Evolutionary conservation across 441 rosid genomes (phyloP).

Genomic region (Adansonia grandidieri): DNA sequence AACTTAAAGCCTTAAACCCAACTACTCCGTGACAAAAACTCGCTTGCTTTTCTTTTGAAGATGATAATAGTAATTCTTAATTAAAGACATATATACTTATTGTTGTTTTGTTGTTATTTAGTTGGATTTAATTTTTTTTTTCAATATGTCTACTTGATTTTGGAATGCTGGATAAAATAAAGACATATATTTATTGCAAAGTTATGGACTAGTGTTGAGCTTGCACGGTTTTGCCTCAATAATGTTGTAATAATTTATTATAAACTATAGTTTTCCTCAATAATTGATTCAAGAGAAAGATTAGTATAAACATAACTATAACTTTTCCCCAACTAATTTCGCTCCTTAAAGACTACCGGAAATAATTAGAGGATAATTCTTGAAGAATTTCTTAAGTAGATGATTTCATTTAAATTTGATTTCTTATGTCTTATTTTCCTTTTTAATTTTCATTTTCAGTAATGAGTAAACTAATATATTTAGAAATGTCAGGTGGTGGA

Average conservation of each 20-base stretch:
- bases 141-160: background rate
- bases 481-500: conserved; percentile 13
- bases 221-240: too few relatives aligned
- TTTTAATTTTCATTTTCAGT: background rate
- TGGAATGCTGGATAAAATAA: too few relatives aligned
- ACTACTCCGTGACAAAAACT: background rate
- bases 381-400: background rate
- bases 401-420: background rate
- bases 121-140: background rate
- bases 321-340: too few relatives aligned
- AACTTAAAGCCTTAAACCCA: background rate
- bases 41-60: background rate
- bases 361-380: background rate
- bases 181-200: too few relatives aligned
- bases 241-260: too few relatives aligned
- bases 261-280: too few relatives aligned
- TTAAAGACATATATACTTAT: background rate
- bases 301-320: too few relatives aligned
- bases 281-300: too few relatives aligned
- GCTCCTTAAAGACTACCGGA: background rate
- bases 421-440: background rate
- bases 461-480: background rate
- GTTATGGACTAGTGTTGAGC: too few relatives aligned
- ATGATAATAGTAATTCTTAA: background rate
- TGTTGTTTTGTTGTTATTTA: background rate